Conservation (phyloP, 345 rosid species). For the Eucalyptus polybractea region DNA sequence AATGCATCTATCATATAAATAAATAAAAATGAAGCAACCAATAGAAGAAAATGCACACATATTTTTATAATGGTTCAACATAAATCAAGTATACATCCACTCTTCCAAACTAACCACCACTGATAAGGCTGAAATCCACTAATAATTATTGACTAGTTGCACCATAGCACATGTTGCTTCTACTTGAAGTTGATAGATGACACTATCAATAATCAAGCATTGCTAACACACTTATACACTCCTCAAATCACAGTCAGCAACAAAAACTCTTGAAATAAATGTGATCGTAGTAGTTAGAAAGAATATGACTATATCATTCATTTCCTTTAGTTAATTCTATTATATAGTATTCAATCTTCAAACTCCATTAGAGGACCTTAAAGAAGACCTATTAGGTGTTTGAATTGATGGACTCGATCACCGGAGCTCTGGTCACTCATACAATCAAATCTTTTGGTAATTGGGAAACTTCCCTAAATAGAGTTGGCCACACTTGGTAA, state of each 20-base stretch:
- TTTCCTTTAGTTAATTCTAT: too few species aligned
- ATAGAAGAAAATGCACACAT: background rate
- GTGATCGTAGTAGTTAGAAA: fast-evolving
- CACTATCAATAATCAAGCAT: background rate
- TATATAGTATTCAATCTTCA: background rate
- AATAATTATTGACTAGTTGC: background rate
- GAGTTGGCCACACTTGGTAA: too few species aligned
- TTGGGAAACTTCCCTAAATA: too few species aligned
- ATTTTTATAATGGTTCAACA: background rate
- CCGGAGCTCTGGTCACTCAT: background rate
- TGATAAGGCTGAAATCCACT: fast-evolving
- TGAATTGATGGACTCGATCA: too few species aligned
- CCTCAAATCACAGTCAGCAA: background rate
- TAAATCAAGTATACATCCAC: background rate
- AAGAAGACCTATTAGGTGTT: background rate
- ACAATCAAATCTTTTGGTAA: too few species aligned
- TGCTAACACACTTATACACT: background rate
- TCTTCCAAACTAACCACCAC: background rate
- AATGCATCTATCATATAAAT: background rate
- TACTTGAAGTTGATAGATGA: background rate
- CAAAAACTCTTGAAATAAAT: too few species aligned
- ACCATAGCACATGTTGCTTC: background rate
- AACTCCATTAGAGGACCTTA: background rate
- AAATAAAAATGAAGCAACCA: background rate
- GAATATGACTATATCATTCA: too few species aligned